These are phyloP conservation scores for Cladochytrium replicatum DNA, from an alignment of 192 early-diverging fungal species.

Conservation along the genomic window DNA sequence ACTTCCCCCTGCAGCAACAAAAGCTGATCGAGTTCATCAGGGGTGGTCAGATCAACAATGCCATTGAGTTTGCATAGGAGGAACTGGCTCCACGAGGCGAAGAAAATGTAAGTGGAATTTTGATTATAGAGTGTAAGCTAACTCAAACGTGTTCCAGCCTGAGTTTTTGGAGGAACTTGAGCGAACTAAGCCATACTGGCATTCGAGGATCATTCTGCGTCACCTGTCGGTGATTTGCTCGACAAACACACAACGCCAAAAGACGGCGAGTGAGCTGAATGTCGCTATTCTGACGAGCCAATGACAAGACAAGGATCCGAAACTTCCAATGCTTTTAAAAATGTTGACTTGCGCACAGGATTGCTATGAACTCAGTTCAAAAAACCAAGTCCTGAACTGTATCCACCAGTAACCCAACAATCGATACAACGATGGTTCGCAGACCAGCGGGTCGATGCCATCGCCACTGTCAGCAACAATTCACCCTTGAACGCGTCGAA, in stretches of 20 bases:
- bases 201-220: conserved; percentile 62
- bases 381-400: too few relatives aligned
- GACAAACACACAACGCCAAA: conserved; percentile 84
- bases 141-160: conserved; percentile 39
- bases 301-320: conserved; percentile 89
- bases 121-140: background rate
- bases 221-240: conserved; percentile 78
- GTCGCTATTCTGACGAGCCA: conserved; percentile 81
- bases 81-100: conserved; percentile 95
- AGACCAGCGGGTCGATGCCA: too few relatives aligned
- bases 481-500: too few relatives aligned
- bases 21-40: conserved; percentile 95
- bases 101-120: conserved; percentile 57
- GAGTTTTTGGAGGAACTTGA: conserved; percentile 94
- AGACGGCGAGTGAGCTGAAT: conserved; percentile 90
- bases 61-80: conserved; percentile 92
- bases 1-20: conserved; percentile 96
- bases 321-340: conserved; percentile 79
- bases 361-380: too few relatives aligned
- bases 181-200: conserved; percentile 91
- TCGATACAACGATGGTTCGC: too few relatives aligned
- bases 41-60: conserved; percentile 64
- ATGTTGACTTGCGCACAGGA: conserved; percentile 91
- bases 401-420: too few relatives aligned
- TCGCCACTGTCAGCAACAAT: too few relatives aligned